Conservation (phyloP, 2,329 filamentous ascomycete species). For the Talaromyces sp. region DNA sequence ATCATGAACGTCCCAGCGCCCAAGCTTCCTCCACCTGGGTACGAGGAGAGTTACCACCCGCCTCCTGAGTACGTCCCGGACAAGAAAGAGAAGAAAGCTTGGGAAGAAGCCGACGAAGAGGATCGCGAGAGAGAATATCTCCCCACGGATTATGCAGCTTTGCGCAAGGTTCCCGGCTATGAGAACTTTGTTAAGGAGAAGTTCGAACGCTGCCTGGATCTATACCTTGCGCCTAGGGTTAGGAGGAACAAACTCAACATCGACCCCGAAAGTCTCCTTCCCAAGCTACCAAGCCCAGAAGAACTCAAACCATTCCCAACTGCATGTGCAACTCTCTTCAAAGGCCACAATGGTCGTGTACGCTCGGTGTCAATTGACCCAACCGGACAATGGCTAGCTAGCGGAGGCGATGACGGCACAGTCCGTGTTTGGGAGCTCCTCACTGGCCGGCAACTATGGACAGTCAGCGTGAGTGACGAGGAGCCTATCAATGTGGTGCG, state of each 20-base stretch:
- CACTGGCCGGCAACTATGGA: constrained; percentile 85
- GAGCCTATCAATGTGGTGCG: constrained; percentile 80
- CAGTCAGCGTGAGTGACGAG: constrained; percentile 68
- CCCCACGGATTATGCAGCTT: constrained; percentile 72
- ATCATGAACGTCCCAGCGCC: constrained; percentile 93
- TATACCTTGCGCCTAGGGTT: constrained; percentile 89
- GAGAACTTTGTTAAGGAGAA: constrained; percentile 88
- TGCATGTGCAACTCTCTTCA: constrained; percentile 78
- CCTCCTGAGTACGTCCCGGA: constrained; percentile 90
- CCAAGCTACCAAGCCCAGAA: constrained; percentile 87
- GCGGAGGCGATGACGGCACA: constrained; percentile 89
- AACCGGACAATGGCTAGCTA: constrained; percentile 78
- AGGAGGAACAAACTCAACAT: constrained; percentile 94
- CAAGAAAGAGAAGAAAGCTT: constrained; percentile 74
- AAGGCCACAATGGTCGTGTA: constrained; percentile 83
- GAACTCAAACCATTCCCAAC: constrained; percentile 95
- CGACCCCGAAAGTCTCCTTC: constrained; percentile 85
- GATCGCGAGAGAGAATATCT: constrained; percentile 87
- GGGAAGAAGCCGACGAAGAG: constrained; percentile 83
- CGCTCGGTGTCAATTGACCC: constrained; percentile 82
- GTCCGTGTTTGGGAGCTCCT: constrained; percentile 85
- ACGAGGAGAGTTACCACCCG: constrained; percentile 94
- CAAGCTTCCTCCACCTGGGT: constrained; percentile 87
- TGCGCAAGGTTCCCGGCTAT: constrained; percentile 90
- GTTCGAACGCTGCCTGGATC: constrained; percentile 90